Percentiles rank a stretch among this genome's conserved stretches.
Conservation (phyloP, 192 early-diverging fungal genomes). For the Podila epicladia region DNA sequence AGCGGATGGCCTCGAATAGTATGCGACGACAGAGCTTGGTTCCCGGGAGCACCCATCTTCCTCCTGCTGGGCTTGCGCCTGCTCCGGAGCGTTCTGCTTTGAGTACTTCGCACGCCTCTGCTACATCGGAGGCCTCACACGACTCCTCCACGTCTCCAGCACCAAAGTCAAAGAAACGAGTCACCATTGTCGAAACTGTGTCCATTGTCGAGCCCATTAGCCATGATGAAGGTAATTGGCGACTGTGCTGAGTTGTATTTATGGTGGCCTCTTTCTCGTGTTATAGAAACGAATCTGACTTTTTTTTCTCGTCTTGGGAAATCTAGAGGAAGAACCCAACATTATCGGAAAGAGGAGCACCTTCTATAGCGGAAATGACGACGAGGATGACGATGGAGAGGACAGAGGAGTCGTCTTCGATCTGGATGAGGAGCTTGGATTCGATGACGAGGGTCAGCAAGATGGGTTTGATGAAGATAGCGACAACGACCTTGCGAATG, state of each 20-base stretch:
- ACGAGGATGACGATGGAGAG: neutral
- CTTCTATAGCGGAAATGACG: neutral
- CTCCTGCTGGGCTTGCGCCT: slow-evolving; percentile 1
- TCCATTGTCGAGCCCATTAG: slow-evolving; percentile 26
- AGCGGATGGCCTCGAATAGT: slow-evolving; percentile 37
- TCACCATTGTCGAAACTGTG: slow-evolving; percentile 32
- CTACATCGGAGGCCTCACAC: neutral
- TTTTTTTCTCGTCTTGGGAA: neutral
- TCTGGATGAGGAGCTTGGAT: slow-evolving; percentile 44
- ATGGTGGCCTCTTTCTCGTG: no score
- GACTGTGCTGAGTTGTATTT: neutral
- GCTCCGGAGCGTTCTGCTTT: neutral
- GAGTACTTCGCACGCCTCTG: neutral
- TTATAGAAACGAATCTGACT: neutral
- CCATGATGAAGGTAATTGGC: neutral
- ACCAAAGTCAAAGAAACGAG: slow-evolving; percentile 42
- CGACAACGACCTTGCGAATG: slow-evolving; percentile 5
- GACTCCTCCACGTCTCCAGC: slow-evolving; percentile 6
- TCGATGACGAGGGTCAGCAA: slow-evolving; percentile 13
- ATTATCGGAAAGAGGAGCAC: no score
- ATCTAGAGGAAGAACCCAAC: neutral
- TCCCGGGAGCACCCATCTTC: neutral
- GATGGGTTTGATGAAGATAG: neutral
- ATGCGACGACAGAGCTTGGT: slow-evolving; percentile 31
- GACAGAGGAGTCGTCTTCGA: slow-evolving; percentile 46